These are phyloP conservation scores for Meyerozyma smithsonii DNA, from an alignment of 1,139 yeast genomes.

Conservation along the genomic window DNA sequence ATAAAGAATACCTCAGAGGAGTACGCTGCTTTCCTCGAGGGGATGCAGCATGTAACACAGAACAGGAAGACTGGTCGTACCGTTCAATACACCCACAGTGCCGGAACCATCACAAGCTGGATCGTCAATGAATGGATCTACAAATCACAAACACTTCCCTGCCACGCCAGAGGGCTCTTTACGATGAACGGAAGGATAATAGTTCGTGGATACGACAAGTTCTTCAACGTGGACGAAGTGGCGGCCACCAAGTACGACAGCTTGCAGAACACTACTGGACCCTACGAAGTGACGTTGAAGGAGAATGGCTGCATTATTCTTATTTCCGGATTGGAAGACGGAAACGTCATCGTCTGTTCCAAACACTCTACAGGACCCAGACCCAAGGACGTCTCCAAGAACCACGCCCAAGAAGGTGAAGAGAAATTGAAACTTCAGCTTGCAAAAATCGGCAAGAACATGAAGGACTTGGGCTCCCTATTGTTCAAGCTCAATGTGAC, in stretches of 20 bases:
- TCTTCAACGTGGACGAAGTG: conserved; percentile 76
- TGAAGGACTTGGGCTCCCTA: conserved; percentile 49
- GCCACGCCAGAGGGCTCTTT: conserved; percentile 81
- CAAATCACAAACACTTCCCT: conserved; percentile 53
- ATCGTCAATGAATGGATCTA: conserved; percentile 89
- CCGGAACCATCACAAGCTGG: conserved; percentile 46
- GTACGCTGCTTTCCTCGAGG: not conserved
- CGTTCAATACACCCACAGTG: conserved; percentile 10
- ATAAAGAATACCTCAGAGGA: not conserved
- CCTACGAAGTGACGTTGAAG: conserved; percentile 75
- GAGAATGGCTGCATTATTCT: conserved; percentile 94
- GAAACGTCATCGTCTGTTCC: conserved; percentile 76
- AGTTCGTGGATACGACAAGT: conserved; percentile 90
- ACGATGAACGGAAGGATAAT: conserved; percentile 53
- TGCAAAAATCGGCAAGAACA: conserved; percentile 27
- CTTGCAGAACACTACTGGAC: conserved; percentile 59
- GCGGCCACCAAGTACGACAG: conserved; percentile 45
- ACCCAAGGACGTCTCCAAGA: conserved; percentile 42
- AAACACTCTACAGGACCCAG: conserved; percentile 82
- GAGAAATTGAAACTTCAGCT: conserved; percentile 53
- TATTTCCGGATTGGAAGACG: conserved; percentile 70
- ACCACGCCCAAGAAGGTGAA: conserved; percentile 78
- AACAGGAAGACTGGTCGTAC: not conserved
- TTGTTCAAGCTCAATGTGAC: conserved; percentile 57
- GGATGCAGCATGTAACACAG: not conserved